phyloP scores from a whole-genome alignment of 2,329 filamentous ascomycete genomes.

The Grosmannia clavigera region DNA sequence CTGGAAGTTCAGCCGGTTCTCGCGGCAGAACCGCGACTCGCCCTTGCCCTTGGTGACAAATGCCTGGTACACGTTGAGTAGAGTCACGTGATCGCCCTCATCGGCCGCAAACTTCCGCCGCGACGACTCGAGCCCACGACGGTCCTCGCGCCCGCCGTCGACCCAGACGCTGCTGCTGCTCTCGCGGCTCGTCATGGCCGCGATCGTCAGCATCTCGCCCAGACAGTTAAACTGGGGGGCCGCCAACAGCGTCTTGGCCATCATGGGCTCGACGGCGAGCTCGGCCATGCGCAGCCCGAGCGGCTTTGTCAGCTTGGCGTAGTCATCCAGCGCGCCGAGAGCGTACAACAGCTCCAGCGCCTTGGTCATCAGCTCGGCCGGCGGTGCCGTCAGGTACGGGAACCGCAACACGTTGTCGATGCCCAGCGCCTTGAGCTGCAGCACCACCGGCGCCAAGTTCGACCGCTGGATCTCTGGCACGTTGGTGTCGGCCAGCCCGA shows the following conservation, averaged over 20 bases:
- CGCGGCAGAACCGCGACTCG: constrained; percentile 74
- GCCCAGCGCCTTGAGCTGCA: constrained; percentile 88
- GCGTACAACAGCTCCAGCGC: constrained; percentile 82
- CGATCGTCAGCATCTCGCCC: constrained; percentile 78
- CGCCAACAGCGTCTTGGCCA: constrained; percentile 74
- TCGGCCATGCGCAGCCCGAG: constrained; percentile 89
- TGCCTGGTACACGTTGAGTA: constrained; percentile 85
- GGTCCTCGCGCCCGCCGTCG: constrained; percentile 43
- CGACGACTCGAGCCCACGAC: constrained; percentile 60
- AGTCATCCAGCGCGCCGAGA: constrained; percentile 74
- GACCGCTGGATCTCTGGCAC: constrained; percentile 86
- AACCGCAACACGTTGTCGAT: constrained; percentile 92
- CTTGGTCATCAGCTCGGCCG: constrained; percentile 70
- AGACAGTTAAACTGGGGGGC: constrained; percentile 66
- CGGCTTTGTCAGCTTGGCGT: constrained; percentile 80
- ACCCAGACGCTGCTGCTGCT: constrained; percentile 74
- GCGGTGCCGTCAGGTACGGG: constrained; percentile 76
- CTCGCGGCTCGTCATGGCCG: constrained; percentile 84
- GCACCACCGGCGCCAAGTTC: constrained; percentile 74
- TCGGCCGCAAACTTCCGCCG: constrained; percentile 77
- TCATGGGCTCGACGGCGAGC: constrained; percentile 87
- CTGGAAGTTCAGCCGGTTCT: constrained; percentile 80
- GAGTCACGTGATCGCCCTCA: constrained; percentile 85
- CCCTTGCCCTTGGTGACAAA: constrained; percentile 77
- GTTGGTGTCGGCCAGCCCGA: constrained; percentile 55